Conservation (phyloP, 805 yeast species). For the Ogataea thermomethanolica region DNA sequence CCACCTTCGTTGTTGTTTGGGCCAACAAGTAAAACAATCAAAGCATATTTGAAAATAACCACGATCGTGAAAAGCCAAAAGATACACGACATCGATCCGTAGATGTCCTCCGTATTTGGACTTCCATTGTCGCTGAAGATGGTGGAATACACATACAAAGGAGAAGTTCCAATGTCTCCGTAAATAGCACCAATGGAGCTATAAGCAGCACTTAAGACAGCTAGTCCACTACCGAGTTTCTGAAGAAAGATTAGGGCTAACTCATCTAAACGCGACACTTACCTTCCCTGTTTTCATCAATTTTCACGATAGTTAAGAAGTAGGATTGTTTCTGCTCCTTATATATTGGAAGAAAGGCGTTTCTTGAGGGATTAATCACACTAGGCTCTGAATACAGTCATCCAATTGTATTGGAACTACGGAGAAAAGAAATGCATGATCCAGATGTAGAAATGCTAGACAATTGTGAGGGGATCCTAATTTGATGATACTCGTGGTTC, state of each 20-base stretch:
- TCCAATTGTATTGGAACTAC: background rate
- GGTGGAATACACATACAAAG: slow-evolving; percentile 47
- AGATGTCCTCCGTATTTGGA: slow-evolving; percentile 39
- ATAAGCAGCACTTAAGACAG: slow-evolving; percentile 10
- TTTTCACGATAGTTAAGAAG: background rate
- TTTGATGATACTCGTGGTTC: background rate
- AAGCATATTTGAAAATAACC: slow-evolving; percentile 49
- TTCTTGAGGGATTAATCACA: slow-evolving; percentile 1
- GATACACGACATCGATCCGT: slow-evolving; percentile 50
- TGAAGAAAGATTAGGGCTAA: background rate
- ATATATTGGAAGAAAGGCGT: background rate
- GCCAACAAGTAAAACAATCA: slow-evolving; percentile 47
- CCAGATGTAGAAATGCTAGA: background rate
- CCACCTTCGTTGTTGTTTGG: slow-evolving; percentile 64
- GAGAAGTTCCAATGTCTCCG: slow-evolving; percentile 63
- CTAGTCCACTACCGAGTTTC: slow-evolving; percentile 6
- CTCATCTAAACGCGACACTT: background rate
- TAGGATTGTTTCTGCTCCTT: background rate
- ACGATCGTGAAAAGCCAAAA: slow-evolving; percentile 54
- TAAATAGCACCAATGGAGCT: slow-evolving; percentile 56
- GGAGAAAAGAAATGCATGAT: background rate
- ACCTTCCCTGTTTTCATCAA: background rate
- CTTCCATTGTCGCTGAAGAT: slow-evolving; percentile 27
- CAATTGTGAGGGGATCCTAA: background rate
- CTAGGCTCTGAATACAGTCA: background rate